Conservation (phyloP, 2,329 filamentous ascomycete genomes). For the Claviceps fusiformis region DNA sequence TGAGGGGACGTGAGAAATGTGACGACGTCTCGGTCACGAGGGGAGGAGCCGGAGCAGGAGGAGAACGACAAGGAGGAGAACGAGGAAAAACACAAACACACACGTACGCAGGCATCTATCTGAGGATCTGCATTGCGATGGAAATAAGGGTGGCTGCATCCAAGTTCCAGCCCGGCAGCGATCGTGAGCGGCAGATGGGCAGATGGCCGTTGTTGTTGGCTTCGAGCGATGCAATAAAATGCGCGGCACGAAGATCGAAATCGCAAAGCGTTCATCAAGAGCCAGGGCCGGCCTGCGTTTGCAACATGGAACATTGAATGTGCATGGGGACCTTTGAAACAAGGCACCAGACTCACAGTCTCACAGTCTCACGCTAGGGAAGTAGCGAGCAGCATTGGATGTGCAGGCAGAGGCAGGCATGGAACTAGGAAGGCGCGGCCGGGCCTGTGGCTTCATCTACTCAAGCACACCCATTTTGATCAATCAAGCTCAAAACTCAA, state of each 20-base stretch:
- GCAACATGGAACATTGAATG: not conserved
- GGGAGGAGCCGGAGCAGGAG: too few relatives aligned
- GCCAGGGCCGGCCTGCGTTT: not conserved
- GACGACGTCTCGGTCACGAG: not conserved
- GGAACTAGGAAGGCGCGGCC: not conserved
- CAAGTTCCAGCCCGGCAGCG: not conserved
- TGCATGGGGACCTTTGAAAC: not conserved
- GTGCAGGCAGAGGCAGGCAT: not conserved
- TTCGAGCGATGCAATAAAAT: not conserved
- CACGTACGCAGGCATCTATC: not conserved
- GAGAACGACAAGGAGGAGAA: too few relatives aligned
- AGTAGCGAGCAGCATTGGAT: not conserved
- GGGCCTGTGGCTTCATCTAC: not conserved
- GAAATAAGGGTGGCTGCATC: not conserved
- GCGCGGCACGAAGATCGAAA: not conserved
- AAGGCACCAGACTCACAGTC: not conserved
- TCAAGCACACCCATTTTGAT: too few relatives aligned
- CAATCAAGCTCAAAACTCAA: too few relatives aligned
- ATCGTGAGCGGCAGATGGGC: too few relatives aligned
- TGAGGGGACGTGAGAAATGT: not conserved
- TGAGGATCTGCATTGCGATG: not conserved
- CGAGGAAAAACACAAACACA: too few relatives aligned
- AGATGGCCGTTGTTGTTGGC: too few relatives aligned
- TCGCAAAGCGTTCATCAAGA: not conserved
- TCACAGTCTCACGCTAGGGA: not conserved